Evolutionary conservation across 441 rosid species (phyloP).

Genomic region (Mallotus japonicus): DNA sequence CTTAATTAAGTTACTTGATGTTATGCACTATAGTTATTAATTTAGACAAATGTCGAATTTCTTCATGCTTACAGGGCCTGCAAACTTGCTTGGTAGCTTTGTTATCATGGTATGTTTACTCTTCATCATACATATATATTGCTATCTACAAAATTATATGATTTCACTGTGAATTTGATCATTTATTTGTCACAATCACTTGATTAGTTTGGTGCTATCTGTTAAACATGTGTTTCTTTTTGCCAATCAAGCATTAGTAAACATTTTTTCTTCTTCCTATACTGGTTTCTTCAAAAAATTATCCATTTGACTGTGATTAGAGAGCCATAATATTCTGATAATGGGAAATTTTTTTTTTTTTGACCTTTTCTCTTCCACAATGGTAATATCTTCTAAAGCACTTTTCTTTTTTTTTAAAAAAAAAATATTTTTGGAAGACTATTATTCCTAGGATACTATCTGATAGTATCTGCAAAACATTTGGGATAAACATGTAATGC

Average conservation of each 20-base stretch:
- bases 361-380: too few relatives aligned
- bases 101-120: conserved; percentile 65
- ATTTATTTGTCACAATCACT: not conserved
- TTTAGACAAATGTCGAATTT: conserved; percentile 31
- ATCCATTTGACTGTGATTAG: not conserved
- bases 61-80: conserved; percentile 66
- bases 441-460: not conserved
- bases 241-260: not conserved
- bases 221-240: not conserved
- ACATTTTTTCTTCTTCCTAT: not conserved
- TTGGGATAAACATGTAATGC: not conserved
- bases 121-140: conserved; percentile 5
- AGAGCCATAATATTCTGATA: not conserved
- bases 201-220: not conserved
- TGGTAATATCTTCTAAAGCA: not conserved
- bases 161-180: not conserved
- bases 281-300: not conserved
- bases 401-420: not conserved
- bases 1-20: not conserved
- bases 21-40: not conserved
- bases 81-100: conserved; percentile 95
- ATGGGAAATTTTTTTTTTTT: not conserved
- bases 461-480: not conserved
- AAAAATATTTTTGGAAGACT: not conserved
- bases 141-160: not conserved